Evolutionary conservation across 768 basidiomycete genomes (phyloP), one percentile per base, ranked within the genome.

Genomic region (Tricholoma furcatifolium): DNA sequence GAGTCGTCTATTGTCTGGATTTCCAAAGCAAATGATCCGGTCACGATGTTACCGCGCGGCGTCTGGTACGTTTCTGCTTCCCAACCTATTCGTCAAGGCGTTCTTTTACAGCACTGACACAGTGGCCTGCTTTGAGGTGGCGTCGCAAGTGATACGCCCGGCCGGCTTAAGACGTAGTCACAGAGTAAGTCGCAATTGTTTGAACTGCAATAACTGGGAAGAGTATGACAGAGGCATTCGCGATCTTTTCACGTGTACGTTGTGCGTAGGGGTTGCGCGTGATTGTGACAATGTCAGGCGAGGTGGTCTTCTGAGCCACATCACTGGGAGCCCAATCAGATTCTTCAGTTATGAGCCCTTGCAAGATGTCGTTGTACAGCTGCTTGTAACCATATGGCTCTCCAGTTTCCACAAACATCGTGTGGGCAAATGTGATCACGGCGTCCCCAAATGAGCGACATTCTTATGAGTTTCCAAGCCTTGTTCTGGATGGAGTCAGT

Each of bases 111-210:
- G 81, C 66, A 8, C 77, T 74, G 3, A 92, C 50, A 14, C 73
- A 76, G 70, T 98, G 96, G 36, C 72, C 75, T 17, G 86, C 76
- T 50, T 71, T 74, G 27, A 98, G 67, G 70, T 98, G 95, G 35
- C 96, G 76, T 51, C 87, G 77, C 31, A 97, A 72, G 65, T 98
- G 96, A 65, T 98, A 98, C 11, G 85, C 84, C 39, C 95, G 81
- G 60, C 77, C n/a, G n/a, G n/a, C n/a, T 83, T 71, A 94, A 93
- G 30, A 86, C 74, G 61, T 86, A 90, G 46, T 77, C 75, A 63
- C 93, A 93, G 18, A n/a, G n/a, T n/a, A n/a, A 17, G 8, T 17
- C 20, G 34, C 20, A 48, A 17, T 51, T 41, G 41, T 41, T 20
- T 39, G 47, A 7, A 20, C 36, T 15, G 50, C 14, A 8, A 43